Evolutionary conservation across 768 basidiomycete species (phyloP).

Genomic region (Collybia mongolica): DNA sequence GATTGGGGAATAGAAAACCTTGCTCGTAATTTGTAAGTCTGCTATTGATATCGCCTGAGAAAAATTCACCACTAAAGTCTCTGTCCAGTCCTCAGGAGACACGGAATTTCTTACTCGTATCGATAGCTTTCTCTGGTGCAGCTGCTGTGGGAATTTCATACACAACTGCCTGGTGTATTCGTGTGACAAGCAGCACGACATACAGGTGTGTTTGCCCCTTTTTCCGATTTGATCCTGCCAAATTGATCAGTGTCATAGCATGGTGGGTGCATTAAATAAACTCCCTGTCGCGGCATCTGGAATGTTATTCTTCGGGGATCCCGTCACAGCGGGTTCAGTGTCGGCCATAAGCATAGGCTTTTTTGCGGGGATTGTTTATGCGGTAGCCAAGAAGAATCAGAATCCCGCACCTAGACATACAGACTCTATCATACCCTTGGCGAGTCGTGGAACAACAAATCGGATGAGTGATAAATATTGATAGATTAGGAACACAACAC

Average conservation of each 20-base stretch:
- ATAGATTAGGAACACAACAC: too few species aligned
- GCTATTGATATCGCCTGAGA: neutral
- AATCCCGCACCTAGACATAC: conserved; percentile 67
- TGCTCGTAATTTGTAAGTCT: conserved; percentile 82
- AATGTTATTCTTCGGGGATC: conserved; percentile 95
- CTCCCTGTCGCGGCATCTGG: conserved; percentile 98
- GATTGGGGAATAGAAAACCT: conserved; percentile 86
- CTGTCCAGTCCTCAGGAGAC: conserved; percentile 76
- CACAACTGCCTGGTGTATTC: conserved; percentile 98
- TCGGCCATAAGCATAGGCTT: conserved; percentile 88
- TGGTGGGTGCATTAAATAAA: conserved; percentile 98
- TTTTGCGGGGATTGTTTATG: conserved; percentile 88
- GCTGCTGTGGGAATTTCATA: conserved; percentile 98
- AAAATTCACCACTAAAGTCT: neutral
- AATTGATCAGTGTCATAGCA: conserved; percentile 45
- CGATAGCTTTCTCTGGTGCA: conserved; percentile 96
- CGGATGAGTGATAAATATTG: conserved; percentile 8
- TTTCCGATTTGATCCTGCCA: neutral
- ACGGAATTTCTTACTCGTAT: conserved; percentile 73
- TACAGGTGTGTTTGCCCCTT: conserved; percentile 63
- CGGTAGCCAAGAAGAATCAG: conserved; percentile 93
- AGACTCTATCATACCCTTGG: conserved; percentile 61
- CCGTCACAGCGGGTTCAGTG: conserved; percentile 84
- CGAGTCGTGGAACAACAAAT: conserved; percentile 31
- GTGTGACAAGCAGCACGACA: conserved; percentile 96